Evolutionary conservation across 192 early-diverging fungal genomes (phyloP).

Genomic region (Radiomyces spectabilis): DNA sequence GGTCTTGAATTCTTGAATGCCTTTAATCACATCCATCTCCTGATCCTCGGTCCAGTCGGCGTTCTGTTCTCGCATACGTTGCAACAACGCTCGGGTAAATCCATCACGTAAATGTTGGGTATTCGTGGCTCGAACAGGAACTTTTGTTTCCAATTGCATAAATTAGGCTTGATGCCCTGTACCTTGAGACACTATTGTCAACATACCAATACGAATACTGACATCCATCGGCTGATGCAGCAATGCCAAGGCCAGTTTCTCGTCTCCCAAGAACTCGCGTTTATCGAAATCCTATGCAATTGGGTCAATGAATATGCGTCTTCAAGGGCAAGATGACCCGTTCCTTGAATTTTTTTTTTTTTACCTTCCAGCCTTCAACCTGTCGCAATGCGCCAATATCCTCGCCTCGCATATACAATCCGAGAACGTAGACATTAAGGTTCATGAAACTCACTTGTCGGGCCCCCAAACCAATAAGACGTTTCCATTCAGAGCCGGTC

Average conservation of each 20-base stretch:
- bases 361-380: slow-evolving; percentile 24
- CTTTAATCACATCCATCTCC: slow-evolving; percentile 36
- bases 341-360: not conserved
- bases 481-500: slow-evolving; percentile 31
- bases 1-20: slow-evolving; percentile 42
- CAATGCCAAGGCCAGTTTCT: slow-evolving; percentile 20
- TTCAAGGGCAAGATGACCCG: not conserved
- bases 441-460: slow-evolving; percentile 47
- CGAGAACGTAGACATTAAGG: slow-evolving; percentile 45
- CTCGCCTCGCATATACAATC: slow-evolving; percentile 37
- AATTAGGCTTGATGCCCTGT: no score
- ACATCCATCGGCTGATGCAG: slow-evolving; percentile 36
- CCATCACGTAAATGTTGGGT: slow-evolving; percentile 52
- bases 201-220: slow-evolving; percentile 30
- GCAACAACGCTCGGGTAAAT: slow-evolving; percentile 36
- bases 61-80: slow-evolving; percentile 28
- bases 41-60: slow-evolving; percentile 34
- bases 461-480: slow-evolving; percentile 43
- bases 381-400: slow-evolving; percentile 36
- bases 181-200: no score
- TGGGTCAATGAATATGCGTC: not conserved
- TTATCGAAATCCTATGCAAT: slow-evolving; percentile 27
- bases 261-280: slow-evolving; percentile 19
- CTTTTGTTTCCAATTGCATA: slow-evolving; percentile 22
- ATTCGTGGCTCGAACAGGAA: slow-evolving; percentile 37